Evolutionary conservation across 805 yeast species (phyloP), one percentile per base, ranked within the genome.

Genomic region (Candida sanyiensis): DNA sequence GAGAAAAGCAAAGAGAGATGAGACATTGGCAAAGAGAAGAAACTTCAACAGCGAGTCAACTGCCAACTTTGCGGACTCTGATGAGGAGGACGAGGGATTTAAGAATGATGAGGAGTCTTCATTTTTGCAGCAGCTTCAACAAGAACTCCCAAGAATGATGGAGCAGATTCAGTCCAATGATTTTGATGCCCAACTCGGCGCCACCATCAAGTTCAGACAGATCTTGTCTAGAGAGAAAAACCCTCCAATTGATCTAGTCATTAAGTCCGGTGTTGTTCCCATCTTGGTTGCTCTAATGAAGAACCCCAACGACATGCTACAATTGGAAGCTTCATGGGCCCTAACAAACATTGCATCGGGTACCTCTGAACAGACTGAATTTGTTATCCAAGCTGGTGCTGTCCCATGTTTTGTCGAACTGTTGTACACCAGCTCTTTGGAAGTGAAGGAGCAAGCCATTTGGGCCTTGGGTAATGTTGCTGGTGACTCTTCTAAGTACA

Each of bases 401-500:
- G 94, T 93, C 31, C 97, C 97, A 15, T 68, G 79, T 39, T 88
- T 93, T 63, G 95, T 93, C 32, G 73, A 81, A 48, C 70, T 93
- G 50, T 72, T 93, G 52, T 73, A 77, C 53, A 83, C 96, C 4
- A 77, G 77, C 42, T 85, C 94, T 29, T 69, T 80, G 42, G 97
- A 93, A 58, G 97, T 93, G 41, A 86, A 87, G 64, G 98, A 93
- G 64, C 98, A 93, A 67, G 97, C 97, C 11, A 90, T 93, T 51
- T 93, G 98, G 98, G 97, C 98, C 21, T 70, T 93, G 50, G 98
- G 98, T 66, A 93, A 93, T 61, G 96, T 93, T 61, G 97, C 98
- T 20, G 98, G 98, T 63, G 98, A 93, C 61, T 86, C 96, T 12
- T 75, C 96, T 7, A 69, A 72, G 29, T 87, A 79, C 70, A 80